Evolutionary conservation across 768 basidiomycete genomes (phyloP).

Genomic region (Pleurotus eryngii): DNA sequence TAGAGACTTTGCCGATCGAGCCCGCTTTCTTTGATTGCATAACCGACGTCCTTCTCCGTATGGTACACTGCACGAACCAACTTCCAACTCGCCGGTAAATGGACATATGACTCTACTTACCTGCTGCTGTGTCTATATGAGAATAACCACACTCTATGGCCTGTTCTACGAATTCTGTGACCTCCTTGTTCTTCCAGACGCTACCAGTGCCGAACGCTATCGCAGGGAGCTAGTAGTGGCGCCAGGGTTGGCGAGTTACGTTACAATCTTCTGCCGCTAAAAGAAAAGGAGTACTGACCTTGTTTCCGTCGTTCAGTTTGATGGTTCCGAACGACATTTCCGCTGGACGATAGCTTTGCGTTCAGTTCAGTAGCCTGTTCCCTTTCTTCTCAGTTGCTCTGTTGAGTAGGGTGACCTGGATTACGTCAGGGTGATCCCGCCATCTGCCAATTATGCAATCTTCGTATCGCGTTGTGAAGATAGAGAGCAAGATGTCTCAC

Average conservation of each 20-base stretch:
- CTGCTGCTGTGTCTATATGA: slow-evolving; percentile 35
- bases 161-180: slow-evolving; percentile 49
- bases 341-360: not conserved
- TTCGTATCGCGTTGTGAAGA: no score
- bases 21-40: slow-evolving; percentile 44
- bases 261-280: no score
- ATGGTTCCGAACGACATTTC: slow-evolving; percentile 40
- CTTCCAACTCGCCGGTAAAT: no score
- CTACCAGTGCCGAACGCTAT: slow-evolving; percentile 64
- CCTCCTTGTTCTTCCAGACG: slow-evolving; percentile 42
- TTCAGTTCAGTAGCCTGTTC: no score
- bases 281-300: no score
- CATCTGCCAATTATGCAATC: no score
- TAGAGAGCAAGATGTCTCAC: no score
- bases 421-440: no score
- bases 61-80: slow-evolving; percentile 42
- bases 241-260: no score
- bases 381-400: no score
- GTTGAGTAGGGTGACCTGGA: no score
- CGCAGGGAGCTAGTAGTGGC: slow-evolving; percentile 53
- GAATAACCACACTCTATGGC: slow-evolving; percentile 59
- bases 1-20: slow-evolving; percentile 42
- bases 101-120: no score
- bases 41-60: slow-evolving; percentile 31
- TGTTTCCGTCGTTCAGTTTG: slow-evolving; percentile 37